Evolutionary conservation across 345 rosid genomes (phyloP), one percentile per base, ranked within the genome.

Genomic region (Moringa oleifera): DNA sequence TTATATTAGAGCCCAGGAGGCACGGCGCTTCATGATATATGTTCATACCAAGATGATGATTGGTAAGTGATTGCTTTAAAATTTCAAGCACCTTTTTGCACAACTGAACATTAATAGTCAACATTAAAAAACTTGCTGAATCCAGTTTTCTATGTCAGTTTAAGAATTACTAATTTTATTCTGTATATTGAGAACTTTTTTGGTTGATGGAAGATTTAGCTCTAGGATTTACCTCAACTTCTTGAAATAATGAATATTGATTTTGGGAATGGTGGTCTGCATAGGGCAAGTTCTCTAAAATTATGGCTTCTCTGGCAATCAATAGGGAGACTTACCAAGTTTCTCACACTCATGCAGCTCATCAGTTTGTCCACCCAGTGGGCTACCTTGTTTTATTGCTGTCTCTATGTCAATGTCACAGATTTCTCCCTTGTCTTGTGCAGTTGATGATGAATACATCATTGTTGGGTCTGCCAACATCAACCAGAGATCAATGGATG

Each of bases 31-130:
- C 85, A 93, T 93, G 98, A 93, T 93, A 55, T 93, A 93, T 72
- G 98, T 93, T 65, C 98, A 90, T 18, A 23, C 99, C 53, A 94
- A 94, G 81, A 94, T 94, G 99, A 94, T 94, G 97, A 90, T 94
- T 7, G 97, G 99, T 90, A 60, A 73, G 80, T 68, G 36, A 49
- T 21, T 37, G 20, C 23, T 23, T 37, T 25, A 28, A 25, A n/a
- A 60, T 54, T 41, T 41, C 12, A 41, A 4, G 6, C 1, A 11
- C 16, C 17, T 4, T 11, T 16, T 41, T 1, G 12, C 6, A 1
- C 9, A 41, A 41, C 17, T 41, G 47, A 41, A 41, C 12, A 16
- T 41, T 9, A 41, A 41, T 28, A 28, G 8, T 28, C 3, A 28
- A 28, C 33, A 28, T 8, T 8, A 28, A 28, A 2, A 28, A 28